Base-by-base conservation (phyloP, 495 filamentous ascomycete genomes). In the Cetradonia linearis region DNA sequence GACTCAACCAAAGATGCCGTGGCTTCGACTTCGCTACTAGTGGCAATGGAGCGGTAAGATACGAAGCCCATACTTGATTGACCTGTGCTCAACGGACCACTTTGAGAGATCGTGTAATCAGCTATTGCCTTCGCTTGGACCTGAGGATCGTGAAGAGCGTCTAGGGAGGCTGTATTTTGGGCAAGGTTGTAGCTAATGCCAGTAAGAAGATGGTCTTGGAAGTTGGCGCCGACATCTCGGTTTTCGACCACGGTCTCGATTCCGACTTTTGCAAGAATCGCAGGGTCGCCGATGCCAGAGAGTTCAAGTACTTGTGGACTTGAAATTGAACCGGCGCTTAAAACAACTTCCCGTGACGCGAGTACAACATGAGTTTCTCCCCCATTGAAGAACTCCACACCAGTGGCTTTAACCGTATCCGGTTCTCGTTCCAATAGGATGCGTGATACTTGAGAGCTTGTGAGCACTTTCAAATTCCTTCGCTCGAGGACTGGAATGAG, bases 161-260 rank as follows among this genome's bases (percentile, higher is more conserved):
- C 66, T 54, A 61, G 58, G 1, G 59, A 59, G 4, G 42, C 55
- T 49, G 62, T 58, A 11, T 56, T 62, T 14, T 25, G 11, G 14
- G 55, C 65, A 56, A 46, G 65, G 65, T 67, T 37, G 33, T 52
- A 61, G 5, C 40, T 52, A 13, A 66, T 13, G 5, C 56, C 56
- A 13, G 63, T 55, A 40, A 66, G 64, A 23, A 57, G 57, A 56
- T 79, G 79, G 14, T 82, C 79, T 46, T 76, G 71, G 14, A 79
- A 61, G 42, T 81, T 79, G 16, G 71, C 70, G 0, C 77, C 79
- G 18, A 81, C 73, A 34, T 72, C 67, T 0, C 78, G 80, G 44
- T 84, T 73, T 0, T 82, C 81, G 4, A 78, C 80, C 1, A 83
- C 60, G 56, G 82, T 75, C 0, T 83, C 70, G 6, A 84, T 63